Conservation (phyloP, 2,329 filamentous ascomycete genomes). For the Chaetomium globosum region DNA sequence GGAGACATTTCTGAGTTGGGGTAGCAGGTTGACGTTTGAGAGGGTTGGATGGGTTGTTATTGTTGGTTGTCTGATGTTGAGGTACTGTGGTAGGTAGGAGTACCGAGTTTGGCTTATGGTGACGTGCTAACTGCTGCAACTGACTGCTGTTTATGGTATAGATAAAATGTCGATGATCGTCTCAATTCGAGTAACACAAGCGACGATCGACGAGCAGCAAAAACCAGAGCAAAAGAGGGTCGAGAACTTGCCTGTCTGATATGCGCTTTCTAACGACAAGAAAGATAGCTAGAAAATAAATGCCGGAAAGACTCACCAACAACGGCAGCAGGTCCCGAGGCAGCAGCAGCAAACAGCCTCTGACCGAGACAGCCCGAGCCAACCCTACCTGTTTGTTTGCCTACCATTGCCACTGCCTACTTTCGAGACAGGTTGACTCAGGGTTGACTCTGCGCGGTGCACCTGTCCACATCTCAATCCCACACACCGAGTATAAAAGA, state of each 20-base stretch:
- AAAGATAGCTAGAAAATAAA: no score
- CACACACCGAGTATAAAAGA: not conserved
- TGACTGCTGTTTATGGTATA: not conserved
- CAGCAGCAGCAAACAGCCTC: slow-evolving; percentile 1
- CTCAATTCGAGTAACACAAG: not conserved
- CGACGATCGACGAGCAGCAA: not conserved
- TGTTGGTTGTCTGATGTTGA: not conserved
- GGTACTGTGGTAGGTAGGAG: no score
- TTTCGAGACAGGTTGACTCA: no score
- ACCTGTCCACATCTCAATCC: not conserved
- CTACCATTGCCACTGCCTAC: not conserved
- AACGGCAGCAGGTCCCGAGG: not conserved
- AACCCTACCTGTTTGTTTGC: not conserved
- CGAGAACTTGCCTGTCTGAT: not conserved
- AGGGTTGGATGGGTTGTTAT: not conserved
- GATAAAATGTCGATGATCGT: not conserved
- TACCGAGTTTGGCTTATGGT: no score
- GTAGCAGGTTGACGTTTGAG: not conserved
- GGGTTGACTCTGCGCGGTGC: not conserved
- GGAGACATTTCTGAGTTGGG: not conserved
- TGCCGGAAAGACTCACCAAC: slow-evolving; percentile 1
- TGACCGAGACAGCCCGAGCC: not conserved
- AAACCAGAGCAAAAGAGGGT: no score
- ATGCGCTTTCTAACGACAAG: not conserved
- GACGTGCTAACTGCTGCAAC: not conserved